A percentile compares a stretch with the other conserved stretches of the same genome.
These are phyloP conservation scores for Naematelia encephala DNA, from an alignment of 768 basidiomycete genomes.

Conservation along the genomic window DNA sequence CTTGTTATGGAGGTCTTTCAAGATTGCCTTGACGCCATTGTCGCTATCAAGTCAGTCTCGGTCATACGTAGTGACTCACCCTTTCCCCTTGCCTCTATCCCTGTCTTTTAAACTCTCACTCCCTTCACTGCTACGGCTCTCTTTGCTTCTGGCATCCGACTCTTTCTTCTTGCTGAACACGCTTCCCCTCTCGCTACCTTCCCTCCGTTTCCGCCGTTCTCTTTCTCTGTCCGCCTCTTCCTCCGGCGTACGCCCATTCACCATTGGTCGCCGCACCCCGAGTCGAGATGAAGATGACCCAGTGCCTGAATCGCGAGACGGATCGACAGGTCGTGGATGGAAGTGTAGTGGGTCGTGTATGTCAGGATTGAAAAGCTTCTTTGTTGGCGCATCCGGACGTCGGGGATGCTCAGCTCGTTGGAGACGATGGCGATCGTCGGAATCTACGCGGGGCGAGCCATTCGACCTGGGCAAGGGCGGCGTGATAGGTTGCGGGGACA, in stretches of 20 bases:
- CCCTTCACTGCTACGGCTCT: slow-evolving; percentile 48
- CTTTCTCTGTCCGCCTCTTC: slow-evolving; percentile 48
- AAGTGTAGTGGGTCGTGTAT: slow-evolving; percentile 90
- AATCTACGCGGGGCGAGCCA: neutral
- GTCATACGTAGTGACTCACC: slow-evolving; percentile 48
- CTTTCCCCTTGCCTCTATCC: slow-evolving; percentile 49
- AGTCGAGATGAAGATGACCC: slow-evolving; percentile 5
- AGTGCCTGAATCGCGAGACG: slow-evolving; percentile 6
- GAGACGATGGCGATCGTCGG: neutral
- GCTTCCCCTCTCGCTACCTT: slow-evolving; percentile 49
- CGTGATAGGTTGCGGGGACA: slow-evolving; percentile 3
- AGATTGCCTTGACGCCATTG: slow-evolving; percentile 55
- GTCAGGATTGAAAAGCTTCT: slow-evolving; percentile 62
- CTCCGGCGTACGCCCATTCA: slow-evolving; percentile 22
- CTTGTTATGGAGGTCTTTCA: slow-evolving; percentile 62
- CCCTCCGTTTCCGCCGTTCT: slow-evolving; percentile 46
- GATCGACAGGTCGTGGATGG: slow-evolving; percentile 15
- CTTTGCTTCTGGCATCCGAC: slow-evolving; percentile 33
- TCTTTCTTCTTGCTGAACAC: slow-evolving; percentile 30
- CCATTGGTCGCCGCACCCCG: slow-evolving; percentile 15
- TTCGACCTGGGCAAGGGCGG: neutral
- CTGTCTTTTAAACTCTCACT: slow-evolving; percentile 52
- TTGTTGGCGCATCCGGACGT: neutral
- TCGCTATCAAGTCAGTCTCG: slow-evolving; percentile 58
- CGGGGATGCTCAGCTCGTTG: slow-evolving; percentile 3